Percentiles rank a stretch among this genome's conserved stretches.
Evolutionary conservation across 441 rosid species (phyloP).

Genomic region (Populus tomentosa): DNA sequence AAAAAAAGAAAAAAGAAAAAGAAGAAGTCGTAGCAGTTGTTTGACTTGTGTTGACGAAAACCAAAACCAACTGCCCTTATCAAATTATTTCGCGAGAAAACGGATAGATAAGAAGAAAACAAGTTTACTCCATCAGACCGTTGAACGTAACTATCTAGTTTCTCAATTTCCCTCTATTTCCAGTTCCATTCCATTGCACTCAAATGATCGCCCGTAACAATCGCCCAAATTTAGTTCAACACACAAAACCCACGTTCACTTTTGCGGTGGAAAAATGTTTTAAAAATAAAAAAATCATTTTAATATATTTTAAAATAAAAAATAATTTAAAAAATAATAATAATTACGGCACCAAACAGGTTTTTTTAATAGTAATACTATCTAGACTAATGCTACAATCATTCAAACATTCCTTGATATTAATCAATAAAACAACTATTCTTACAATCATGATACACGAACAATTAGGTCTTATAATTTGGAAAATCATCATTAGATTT

Average conservation of each 20-base stretch:
- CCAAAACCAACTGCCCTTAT: too few relatives aligned
- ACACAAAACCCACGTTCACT: background rate
- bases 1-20: too few relatives aligned
- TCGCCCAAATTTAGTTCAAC: background rate
- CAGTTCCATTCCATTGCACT: background rate
- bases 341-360: too few relatives aligned
- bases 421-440: too few relatives aligned
- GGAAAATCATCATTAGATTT: too few relatives aligned
- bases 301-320: too few relatives aligned
- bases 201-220: background rate
- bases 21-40: background rate
- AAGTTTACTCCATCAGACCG: constrained; percentile 24
- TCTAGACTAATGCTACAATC: background rate
- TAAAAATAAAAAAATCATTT: too few relatives aligned
- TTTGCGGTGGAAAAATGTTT: too few relatives aligned
- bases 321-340: too few relatives aligned
- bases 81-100: background rate
- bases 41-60: background rate
- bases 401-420: too few relatives aligned
- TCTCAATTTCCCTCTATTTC: constrained; percentile 5
- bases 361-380: background rate
- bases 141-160: constrained; percentile 11
- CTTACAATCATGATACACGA: too few relatives aligned
- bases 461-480: too few relatives aligned
- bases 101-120: background rate